Evolutionary conservation across 2,329 filamentous ascomycete genomes (phyloP).

Genomic region (Beauveria medogensis): DNA sequence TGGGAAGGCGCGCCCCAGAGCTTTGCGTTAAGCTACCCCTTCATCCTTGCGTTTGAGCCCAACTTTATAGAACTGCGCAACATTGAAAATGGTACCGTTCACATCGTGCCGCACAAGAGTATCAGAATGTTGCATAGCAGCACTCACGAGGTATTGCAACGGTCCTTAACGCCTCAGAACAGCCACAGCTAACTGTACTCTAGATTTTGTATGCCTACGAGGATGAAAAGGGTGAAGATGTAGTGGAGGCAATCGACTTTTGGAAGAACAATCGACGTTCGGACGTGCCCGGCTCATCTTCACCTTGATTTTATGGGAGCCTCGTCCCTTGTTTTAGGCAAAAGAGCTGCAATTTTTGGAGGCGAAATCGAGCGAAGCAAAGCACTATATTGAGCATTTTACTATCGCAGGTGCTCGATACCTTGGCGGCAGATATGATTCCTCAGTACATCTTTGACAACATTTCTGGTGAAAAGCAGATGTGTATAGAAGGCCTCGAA

Average conservation of each 20-base stretch:
- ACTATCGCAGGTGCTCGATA: background rate
- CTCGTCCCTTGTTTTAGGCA: background rate
- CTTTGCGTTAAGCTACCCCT: conserved; percentile 92
- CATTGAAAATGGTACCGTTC: conserved; percentile 88
- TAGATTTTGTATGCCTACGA: conserved; percentile 98
- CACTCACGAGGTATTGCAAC: conserved; percentile 72
- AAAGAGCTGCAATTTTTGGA: background rate
- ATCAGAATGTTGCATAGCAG: conserved; percentile 97
- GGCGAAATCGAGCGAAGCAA: conserved; percentile 8
- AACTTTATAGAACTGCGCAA: conserved; percentile 96
- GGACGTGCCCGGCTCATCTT: conserved; percentile 25
- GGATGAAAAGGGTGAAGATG: conserved; percentile 86
- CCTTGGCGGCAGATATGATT: background rate
- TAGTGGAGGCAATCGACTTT: conserved; percentile 93
- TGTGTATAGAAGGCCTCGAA: background rate
- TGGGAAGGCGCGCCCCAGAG: conserved; percentile 92
- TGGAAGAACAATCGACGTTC: conserved; percentile 64
- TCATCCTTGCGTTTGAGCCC: conserved; percentile 93
- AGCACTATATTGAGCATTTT: background rate
- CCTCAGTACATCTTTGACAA: background rate
- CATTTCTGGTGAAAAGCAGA: background rate
- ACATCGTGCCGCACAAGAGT: conserved; percentile 93
- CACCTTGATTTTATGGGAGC: background rate
- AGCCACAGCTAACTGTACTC: conserved; percentile 11
- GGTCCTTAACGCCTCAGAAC: background rate